These are phyloP conservation scores for Aspergillus sp. DNA, from an alignment of 2,329 filamentous ascomycete genomes.

Conservation along the genomic window DNA sequence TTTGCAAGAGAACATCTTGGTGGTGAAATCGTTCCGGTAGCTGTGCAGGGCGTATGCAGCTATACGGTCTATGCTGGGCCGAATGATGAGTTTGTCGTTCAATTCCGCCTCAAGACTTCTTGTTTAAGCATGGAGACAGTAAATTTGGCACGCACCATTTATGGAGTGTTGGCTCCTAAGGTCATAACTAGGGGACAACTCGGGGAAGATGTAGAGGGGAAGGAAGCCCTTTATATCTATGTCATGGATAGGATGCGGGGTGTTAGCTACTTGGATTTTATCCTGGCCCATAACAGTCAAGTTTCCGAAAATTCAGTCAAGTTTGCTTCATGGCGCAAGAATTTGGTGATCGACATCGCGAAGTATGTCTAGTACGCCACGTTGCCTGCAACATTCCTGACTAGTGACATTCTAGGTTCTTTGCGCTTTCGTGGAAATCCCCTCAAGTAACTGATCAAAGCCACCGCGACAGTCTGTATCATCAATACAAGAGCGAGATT, in stretches of 20 bases:
- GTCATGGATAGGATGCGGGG: constrained; percentile 37
- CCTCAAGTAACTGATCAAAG: constrained; percentile 32
- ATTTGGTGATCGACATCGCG: constrained; percentile 41
- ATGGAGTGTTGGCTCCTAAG: constrained; percentile 33
- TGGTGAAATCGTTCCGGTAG: constrained; percentile 35
- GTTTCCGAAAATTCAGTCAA: constrained; percentile 39
- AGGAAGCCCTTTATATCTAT: constrained; percentile 43
- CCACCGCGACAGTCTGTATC: constrained; percentile 27
- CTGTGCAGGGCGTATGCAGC: constrained; percentile 43
- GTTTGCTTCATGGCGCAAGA: constrained; percentile 38
- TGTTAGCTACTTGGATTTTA: constrained; percentile 42
- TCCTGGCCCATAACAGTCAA: constrained; percentile 33
- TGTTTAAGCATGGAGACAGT: constrained; percentile 35
- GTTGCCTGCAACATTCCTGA: constrained; percentile 8
- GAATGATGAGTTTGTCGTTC: constrained; percentile 37
- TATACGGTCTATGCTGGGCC: constrained; percentile 45
- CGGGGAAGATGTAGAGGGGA: constrained; percentile 24
- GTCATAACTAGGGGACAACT: constrained; percentile 34
- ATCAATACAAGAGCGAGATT: constrained; percentile 37
- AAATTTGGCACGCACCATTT: constrained; percentile 33
- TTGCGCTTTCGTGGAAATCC: constrained; percentile 43
- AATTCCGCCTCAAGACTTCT: constrained; percentile 43
- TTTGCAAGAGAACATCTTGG: constrained; percentile 34
- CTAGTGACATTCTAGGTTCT: constrained; percentile 37
- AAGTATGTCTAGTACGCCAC: constrained; percentile 20